Base-by-base conservation (phyloP, 2,329 filamentous ascomycete genomes). In the Pleurostoma richardsiae region DNA sequence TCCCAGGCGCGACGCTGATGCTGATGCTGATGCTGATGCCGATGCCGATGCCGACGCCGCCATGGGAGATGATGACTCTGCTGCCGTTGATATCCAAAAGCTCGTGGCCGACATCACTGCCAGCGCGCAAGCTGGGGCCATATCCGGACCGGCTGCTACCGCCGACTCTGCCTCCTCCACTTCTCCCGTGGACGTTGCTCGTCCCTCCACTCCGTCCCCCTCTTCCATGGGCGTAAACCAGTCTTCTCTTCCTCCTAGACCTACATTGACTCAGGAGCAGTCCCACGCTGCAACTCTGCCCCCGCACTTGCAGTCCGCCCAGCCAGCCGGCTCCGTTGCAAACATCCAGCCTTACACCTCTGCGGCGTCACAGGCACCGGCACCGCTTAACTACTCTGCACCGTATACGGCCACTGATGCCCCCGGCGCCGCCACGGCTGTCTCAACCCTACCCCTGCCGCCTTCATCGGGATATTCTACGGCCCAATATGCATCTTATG, bases 21-120 rank as follows among this genome's bases (percentile, higher is more conserved):
- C 42, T 42, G 43, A 50, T 39, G 29, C 45, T 41, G 48, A 52
- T 43, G 50, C 29, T 4, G 11, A 11, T 3, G 6, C 10, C 19
- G 40, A 40, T 5, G 30, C 38, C 11, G 43, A 41, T 5, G 42
- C 41, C 47, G 49, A 53, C 31, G 44, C 45, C 49, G 46, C 31
- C 39, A 48, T 42, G 33, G 52, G 39, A 46, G 45, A 47, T 30
- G n/a, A 40, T 39, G 45, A 49, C 49, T 45, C 49, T 19, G 50
- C 56, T 59, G 49, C 53, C 45, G 44, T 64, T 59, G 61, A 64
- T 46, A 64, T 66, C 41, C 60, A 64, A 48, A 63, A 65, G 55
- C 57, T 67, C 55, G 58, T 67, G 49, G 58, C 64, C 52, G 56
- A 60, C 44, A 64, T 67, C 40, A 62, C 63, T 44, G 60, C 60